These are phyloP conservation scores for Protomyces inundatus DNA, from an alignment of 1,139 yeast genomes.

Conservation along the genomic window DNA sequence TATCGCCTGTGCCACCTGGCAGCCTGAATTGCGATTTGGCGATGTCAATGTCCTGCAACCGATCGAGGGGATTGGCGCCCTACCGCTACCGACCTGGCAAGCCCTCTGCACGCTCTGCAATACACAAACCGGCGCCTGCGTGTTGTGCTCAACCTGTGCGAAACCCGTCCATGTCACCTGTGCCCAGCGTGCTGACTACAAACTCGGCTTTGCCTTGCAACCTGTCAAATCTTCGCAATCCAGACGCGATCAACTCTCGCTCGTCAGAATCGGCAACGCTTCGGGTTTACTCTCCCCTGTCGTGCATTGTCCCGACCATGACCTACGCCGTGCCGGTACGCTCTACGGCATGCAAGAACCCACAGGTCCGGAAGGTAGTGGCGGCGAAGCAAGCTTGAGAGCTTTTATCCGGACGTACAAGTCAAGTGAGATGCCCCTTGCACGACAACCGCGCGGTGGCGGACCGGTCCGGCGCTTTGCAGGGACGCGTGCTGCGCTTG, in stretches of 20 bases:
- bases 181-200: conserved; percentile 15
- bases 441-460: neutral
- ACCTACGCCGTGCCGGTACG: conserved; percentile 24
- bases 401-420: conserved; percentile 22
- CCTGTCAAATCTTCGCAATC: conserved; percentile 31
- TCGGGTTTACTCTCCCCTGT: conserved; percentile 37
- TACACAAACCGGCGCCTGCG: conserved; percentile 43
- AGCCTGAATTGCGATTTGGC: conserved; percentile 44
- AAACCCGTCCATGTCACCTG: conserved; percentile 29
- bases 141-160: conserved; percentile 45
- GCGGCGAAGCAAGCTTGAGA: conserved; percentile 5
- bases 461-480: neutral
- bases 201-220: conserved; percentile 29
- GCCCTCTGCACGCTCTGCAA: conserved; percentile 45
- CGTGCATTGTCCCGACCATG: conserved; percentile 37
- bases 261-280: conserved; percentile 43
- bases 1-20: conserved; percentile 64
- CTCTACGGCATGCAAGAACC: conserved; percentile 23
- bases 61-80: conserved; percentile 37
- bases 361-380: neutral
- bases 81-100: conserved; percentile 35
- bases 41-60: conserved; percentile 46
- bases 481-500: neutral
- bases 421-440: neutral
- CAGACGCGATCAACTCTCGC: conserved; percentile 33